Conservation (phyloP, 257 asterid species). For the Scutellaria baicalensis region DNA sequence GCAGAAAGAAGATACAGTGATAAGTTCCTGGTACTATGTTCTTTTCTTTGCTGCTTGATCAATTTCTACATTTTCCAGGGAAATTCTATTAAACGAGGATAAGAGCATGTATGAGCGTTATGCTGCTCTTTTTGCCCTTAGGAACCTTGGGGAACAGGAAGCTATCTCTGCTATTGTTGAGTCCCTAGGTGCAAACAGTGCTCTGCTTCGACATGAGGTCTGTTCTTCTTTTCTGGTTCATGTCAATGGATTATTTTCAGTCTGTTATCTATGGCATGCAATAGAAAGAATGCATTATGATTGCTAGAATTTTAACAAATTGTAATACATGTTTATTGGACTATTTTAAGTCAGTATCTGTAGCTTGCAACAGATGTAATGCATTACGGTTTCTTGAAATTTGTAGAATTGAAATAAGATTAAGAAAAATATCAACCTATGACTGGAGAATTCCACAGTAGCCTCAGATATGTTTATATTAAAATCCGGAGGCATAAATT, state of each 20-base stretch:
- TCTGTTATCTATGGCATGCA: not conserved
- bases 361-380: too few species aligned
- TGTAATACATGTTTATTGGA: too few species aligned
- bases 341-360: too few species aligned
- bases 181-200: conserved; percentile 77
- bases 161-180: conserved; percentile 77
- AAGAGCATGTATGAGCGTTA: conserved; percentile 88
- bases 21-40: not conserved
- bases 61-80: conserved; percentile 29
- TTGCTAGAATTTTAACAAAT: not conserved
- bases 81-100: conserved; percentile 54
- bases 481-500: too few species aligned
- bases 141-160: conserved; percentile 72
- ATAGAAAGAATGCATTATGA: not conserved
- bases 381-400: too few species aligned
- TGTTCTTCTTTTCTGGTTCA: conserved; percentile 8
- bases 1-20: not conserved
- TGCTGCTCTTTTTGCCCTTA: conserved; percentile 91
- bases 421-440: too few species aligned
- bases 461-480: too few species aligned
- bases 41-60: conserved; percentile 6
- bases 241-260: not conserved
- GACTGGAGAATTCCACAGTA: too few species aligned
- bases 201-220: conserved; percentile 92
- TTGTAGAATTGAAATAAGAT: too few species aligned